A percentile compares a stretch with the other conserved stretches of the same genome.
Evolutionary conservation across 306 rosid genomes (phyloP).

Genomic region (Vachellia pachyceras): DNA sequence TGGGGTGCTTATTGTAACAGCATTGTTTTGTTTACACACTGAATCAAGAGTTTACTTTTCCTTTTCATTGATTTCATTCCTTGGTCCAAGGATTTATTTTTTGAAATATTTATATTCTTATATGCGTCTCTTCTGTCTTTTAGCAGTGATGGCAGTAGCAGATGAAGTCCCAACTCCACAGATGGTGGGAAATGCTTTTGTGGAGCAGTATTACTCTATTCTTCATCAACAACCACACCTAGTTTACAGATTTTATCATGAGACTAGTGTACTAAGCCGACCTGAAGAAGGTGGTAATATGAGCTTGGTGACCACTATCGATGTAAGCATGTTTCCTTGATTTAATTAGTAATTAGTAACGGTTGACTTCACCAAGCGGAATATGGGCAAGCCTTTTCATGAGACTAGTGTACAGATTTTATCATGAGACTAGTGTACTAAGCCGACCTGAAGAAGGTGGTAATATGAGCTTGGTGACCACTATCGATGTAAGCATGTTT

Average conservation of each 20-base stretch:
- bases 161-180: not conserved
- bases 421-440: too few species aligned
- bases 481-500: too few species aligned
- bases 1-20: too few species aligned
- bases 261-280: slow-evolving; percentile 49
- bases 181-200: slow-evolving; percentile 40
- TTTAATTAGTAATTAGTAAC: not conserved
- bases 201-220: slow-evolving; percentile 38
- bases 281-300: slow-evolving; percentile 48
- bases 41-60: too few species aligned
- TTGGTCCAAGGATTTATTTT: too few species aligned
- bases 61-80: too few species aligned
- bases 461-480: too few species aligned
- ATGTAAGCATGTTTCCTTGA: slow-evolving; percentile 39
- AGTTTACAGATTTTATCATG: slow-evolving; percentile 42
- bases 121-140: too few species aligned
- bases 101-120: too few species aligned
- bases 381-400: too few species aligned
- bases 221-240: slow-evolving; percentile 30
- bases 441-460: not conserved
- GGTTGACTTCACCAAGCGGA: not conserved
- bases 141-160: not conserved
- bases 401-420: too few species aligned
- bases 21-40: too few species aligned
- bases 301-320: slow-evolving; percentile 35